Evolutionary conservation across 352 stramenopile species (phyloP).

Genomic region (Pythium dissotocum): DNA sequence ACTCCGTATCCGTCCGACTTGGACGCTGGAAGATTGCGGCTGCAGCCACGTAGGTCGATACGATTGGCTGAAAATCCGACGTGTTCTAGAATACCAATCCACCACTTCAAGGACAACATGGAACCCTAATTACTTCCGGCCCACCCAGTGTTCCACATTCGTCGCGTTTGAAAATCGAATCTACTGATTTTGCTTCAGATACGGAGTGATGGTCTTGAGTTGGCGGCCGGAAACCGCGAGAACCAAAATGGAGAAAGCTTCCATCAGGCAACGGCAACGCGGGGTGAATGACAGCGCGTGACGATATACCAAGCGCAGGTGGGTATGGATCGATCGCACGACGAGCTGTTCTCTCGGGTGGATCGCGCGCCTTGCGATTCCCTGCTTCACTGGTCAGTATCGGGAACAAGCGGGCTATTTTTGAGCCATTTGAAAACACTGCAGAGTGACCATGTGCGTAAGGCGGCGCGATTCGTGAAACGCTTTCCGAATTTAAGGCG

Average conservation of each 20-base stretch:
- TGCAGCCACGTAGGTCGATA: constrained; percentile 23
- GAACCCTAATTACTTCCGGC: background rate
- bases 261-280: background rate
- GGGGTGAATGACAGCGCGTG: background rate
- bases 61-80: constrained; percentile 25
- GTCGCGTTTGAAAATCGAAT: background rate
- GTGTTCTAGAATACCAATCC: constrained; percentile 23
- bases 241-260: background rate
- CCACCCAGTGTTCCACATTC: constrained; percentile 9
- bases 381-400: no score
- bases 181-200: background rate
- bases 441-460: background rate
- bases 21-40: background rate
- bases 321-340: background rate
- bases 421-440: no score
- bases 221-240: background rate
- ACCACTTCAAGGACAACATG: constrained; percentile 25
- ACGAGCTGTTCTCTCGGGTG: background rate
- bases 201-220: background rate
- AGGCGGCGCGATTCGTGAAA: background rate
- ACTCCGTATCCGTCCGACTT: background rate
- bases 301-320: no score
- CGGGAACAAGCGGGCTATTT: background rate
- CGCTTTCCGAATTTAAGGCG: background rate
- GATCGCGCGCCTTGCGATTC: no score